Evolutionary conservation across 2,329 filamentous ascomycete species (phyloP), one percentile per base, ranked within the genome.

Genomic region (Epichloe hybrida): DNA sequence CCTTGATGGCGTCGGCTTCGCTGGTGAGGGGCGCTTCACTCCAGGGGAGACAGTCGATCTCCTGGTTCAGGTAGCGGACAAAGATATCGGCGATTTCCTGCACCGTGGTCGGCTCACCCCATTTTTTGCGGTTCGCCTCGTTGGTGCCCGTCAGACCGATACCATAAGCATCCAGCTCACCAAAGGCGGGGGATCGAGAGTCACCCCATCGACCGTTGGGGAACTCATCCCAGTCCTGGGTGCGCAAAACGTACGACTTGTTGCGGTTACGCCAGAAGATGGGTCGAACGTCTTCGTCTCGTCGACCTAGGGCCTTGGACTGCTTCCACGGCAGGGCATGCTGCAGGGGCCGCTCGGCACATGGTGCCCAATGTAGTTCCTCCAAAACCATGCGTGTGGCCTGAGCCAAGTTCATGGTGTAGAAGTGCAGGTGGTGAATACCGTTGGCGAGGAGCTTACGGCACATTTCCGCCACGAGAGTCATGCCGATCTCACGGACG

Each of bases 221-320:
- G 61, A 96, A 98, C 67, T 98, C 93, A 61, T 98, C 93, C 93
- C 93, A 98, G 59, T 96, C 91, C 65, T 96, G 90, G 0, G 93
- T 98, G 50, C 93, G 88, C 51, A 88, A 83, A 50, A 98, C 83
- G 61, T 98, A 98, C 4, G 90, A 95, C 64, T 93, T 89, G 69
- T 95, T 93, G 52, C 93, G 82, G 70, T 97, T 96, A 60, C 91
- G 84, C 93, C 93, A 98, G 77, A 98, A 98, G 58, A 98, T 95
- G 36, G 93, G 93, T 49, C 93, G 87, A 42, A 98, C 93, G 62
- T 96, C 95, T 70, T 98, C 93, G 46, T 88, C 87, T 61, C 91
- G 80, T 46, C 93, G 83, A 49, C 89, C 87, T 56, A 95, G 79
- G 43, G 84, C 90, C 53, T 97, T 84, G 39, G 91, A 97, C 62